A percentile compares a stretch with the other conserved stretches of the same genome.
These are phyloP conservation scores for Colletotrichum lentis DNA, from an alignment of 2,329 filamentous ascomycete species.

Conservation along the genomic window DNA sequence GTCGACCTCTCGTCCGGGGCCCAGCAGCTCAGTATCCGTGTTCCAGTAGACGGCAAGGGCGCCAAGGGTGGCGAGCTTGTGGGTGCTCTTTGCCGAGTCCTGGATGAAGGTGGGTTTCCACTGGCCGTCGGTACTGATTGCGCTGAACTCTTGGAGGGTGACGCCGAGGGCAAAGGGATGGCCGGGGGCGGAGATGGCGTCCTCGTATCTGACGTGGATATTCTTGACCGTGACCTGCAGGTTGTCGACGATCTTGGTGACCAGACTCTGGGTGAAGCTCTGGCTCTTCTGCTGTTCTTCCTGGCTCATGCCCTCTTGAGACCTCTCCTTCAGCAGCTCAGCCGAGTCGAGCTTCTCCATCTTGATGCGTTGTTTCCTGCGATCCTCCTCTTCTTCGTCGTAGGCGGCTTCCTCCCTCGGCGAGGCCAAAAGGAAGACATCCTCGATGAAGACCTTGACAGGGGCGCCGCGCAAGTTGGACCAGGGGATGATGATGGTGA, in stretches of 20 bases:
- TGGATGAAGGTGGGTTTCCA: constrained; percentile 98
- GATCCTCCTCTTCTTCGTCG: constrained; percentile 90
- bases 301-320: constrained; percentile 88
- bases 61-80: constrained; percentile 92
- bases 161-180: constrained; percentile 94
- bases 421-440: constrained; percentile 94
- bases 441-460: constrained; percentile 93
- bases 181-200: constrained; percentile 91
- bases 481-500: constrained; percentile 95
- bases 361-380: constrained; percentile 87
- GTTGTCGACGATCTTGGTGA: constrained; percentile 98
- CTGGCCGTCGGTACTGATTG: constrained; percentile 91
- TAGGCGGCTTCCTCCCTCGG: constrained; percentile 96
- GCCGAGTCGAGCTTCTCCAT: constrained; percentile 99
- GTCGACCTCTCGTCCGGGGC: constrained; percentile 78
- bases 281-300: constrained; percentile 98
- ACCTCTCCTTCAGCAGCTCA: constrained; percentile 90
- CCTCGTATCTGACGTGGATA: constrained; percentile 97
- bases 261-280: constrained; percentile 93
- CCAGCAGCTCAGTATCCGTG: constrained; percentile 86
- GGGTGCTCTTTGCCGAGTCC: constrained; percentile 80
- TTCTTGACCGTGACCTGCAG: constrained; percentile 98
- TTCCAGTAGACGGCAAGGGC: constrained; percentile 98
- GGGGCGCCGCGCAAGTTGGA: constrained; percentile 95
- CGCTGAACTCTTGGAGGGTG: constrained; percentile 95